Base-by-base conservation (phyloP, 176 grass and related monocot species). In the Juncus inflexus region DNA sequence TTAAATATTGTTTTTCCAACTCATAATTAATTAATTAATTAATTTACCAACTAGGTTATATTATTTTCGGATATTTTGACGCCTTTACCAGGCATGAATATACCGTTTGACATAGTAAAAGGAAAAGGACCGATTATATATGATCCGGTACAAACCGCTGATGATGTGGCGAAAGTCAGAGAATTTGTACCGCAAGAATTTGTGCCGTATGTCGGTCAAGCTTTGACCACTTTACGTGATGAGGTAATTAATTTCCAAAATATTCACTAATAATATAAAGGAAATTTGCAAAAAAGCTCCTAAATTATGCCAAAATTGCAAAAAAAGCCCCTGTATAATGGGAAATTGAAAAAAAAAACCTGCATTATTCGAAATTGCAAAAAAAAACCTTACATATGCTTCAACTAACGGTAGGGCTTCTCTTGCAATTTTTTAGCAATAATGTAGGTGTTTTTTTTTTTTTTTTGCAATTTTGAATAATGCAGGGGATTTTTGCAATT, bases 41-140 rank as follows among this genome's bases (percentile, higher is more conserved):
- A 47, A 6, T 35, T 7, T 55, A 43, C 12, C 50, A 64, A 64
- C 5, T 47, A 97, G 94, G 88, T 97, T 72, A 97, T 97, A 41
- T 77, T 97, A 59, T 97, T 97, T 68, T 97, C 94, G 0, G 94
- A 97, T 54, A 97, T 97, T 66, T 86, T 97, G 74, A 97, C 94
- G 35, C 94, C 94, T 72, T 80, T 97, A 79, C 87, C 87, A 72
- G 94, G 94, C 63, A 97, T 97, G 94, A 91, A 91, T 68, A 97
- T 97, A 81, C 85, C 94, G 69, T 97, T 97, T 62, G 94, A 97
- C 83, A 91, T 97, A 77, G 88, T 97, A 19, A 97, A 97, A 76
- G 94, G 94, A 75, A 97, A 91, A 77, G 94, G 94, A 41, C 94
- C 94, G 53, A 81, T 97, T 41, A 97, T 97, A 72, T 91, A 89